Evolutionary conservation across 1,284 basidiomycete species (phyloP), one percentile per base, ranked within the genome.

Genomic region (Boletus hoseneyae): DNA sequence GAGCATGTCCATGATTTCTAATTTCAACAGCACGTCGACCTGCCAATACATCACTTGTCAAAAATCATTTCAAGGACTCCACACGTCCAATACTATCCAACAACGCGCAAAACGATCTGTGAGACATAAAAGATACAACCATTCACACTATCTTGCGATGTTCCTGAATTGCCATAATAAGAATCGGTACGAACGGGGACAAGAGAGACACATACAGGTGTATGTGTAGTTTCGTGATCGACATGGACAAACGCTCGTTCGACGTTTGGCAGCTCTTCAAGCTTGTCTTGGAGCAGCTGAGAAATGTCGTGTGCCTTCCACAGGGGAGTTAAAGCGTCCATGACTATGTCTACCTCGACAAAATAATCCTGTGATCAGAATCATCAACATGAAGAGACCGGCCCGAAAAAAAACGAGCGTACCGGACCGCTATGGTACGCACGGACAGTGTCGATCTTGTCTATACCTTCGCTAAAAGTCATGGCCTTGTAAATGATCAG

Each of bases 281-380:
- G 83, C 72, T 92, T 92, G 69, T 98, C 94, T 67, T 98, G 95
- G 23, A 98, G 73, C 47, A 88, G 82, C 70, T 97, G 95, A 47
- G 88, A 87, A 52, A 97, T 70, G 68, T 98, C 95, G 68, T 98
- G 95, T 15, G 94, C 90, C 64, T 89, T 85, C 85, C 88, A 91
- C 1, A 98, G 72, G 0, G 93, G 91, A 37, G 93, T 97, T 53
- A 85, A 82, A 4, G 87, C 88, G 57, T 87, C 79, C 84, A 99
- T 92, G 21, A 98, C 95, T 47, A 98, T 84, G 68, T 98, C 96
- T 9, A 97, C 80, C 70, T 97, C 95, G 42, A 97, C 94, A 63
- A 93, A 90, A 64, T 93, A 96, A 51, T 93, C 79, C 70, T 93
- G 38, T 53, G 38, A 48, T 4, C n/a, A 3, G 11, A 27, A 25